Evolutionary conservation across 192 early-diverging fungal species (phyloP), one percentile per base, ranked within the genome.

Genomic region (Entomortierella parvispora): DNA sequence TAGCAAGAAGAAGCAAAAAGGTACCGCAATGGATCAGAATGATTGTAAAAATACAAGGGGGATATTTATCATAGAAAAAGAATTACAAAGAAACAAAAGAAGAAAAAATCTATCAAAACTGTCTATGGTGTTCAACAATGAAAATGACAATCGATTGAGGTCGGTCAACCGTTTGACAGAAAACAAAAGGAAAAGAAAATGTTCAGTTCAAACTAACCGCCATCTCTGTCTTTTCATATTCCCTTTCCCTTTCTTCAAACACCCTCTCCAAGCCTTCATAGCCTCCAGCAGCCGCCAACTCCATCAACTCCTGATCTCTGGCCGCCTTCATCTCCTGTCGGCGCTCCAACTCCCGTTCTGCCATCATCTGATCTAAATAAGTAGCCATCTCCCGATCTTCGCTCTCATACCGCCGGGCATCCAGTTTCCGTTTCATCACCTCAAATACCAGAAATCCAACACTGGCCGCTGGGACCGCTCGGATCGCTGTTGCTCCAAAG

Each of bases 361-460:
- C 46, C 74, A 77, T 77, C 74, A 77, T 68, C 45, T 8, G 52
- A 17, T 77, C 74, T 43, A 77, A 28, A 52, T 68, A 77, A 28
- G 26, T 49, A 14, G 47, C 74, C 65, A 77, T 77, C 61, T 77
- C 74, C 5, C 66, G 65, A 62, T 77, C 74, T 45, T 75, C 67
- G 2, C 28, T 43, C 50, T 76, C 72, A 22, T 84, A 79, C 45
- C 68, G 66, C 65, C 81, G 56, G 29, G 70, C 71, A 69, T 88
- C 85, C 52, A 88, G 49, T 56, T 85, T 83, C 20, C 82, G 69
- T 46, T 88, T 88, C 57, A 88, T 85, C 51, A 90, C 29, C 69
- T 90, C 88, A 81, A 90, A 90, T 22, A 88, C 86, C 42, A 90
- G 44, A 48, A 90, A 90, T 26, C 88, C 88, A 1, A 90, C 63